Percentiles rank a stretch among this genome's conserved stretches.
phyloP scores from a whole-genome alignment of 805 yeast species.

The Tetrapisispora namnaoensis region DNA sequence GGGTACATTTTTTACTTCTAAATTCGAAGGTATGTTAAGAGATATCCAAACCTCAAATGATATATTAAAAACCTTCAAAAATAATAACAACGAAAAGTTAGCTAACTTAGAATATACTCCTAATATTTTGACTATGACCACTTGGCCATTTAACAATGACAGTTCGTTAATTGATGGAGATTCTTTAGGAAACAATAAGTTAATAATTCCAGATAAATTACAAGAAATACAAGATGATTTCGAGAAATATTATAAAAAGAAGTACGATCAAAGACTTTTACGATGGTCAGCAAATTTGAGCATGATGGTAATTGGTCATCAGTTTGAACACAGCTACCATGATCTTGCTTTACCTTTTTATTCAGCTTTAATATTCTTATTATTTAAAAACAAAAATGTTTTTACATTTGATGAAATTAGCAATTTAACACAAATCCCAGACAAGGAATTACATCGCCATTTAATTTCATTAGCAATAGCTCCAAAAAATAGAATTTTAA shows the following conservation, averaged over 20 bases:
- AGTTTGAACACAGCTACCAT: slow-evolving; percentile 59
- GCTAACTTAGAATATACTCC: slow-evolving; percentile 35
- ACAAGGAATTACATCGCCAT: slow-evolving; percentile 62
- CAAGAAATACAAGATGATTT: slow-evolving; percentile 36
- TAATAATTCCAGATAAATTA: slow-evolving; percentile 37
- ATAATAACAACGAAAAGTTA: slow-evolving; percentile 5
- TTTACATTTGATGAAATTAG: slow-evolving; percentile 54
- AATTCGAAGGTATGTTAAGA: slow-evolving; percentile 77
- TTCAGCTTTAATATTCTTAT: slow-evolving; percentile 66
- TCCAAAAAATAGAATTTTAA: slow-evolving; percentile 65
- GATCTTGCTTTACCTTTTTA: slow-evolving; percentile 73
- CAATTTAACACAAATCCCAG: slow-evolving; percentile 62
- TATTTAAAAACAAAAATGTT: slow-evolving; percentile 51
- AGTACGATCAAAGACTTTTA: slow-evolving; percentile 49
- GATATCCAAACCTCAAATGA: slow-evolving; percentile 59
- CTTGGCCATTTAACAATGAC: slow-evolving; percentile 54
- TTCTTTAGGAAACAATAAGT: slow-evolving; percentile 18
- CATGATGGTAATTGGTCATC: slow-evolving; percentile 65
- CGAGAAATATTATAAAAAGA: slow-evolving; percentile 40
- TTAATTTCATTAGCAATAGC: slow-evolving; percentile 79
- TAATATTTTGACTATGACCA: slow-evolving; percentile 48
- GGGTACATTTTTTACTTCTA: slow-evolving; percentile 70
- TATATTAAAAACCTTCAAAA: slow-evolving; percentile 6
- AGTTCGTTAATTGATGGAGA: slow-evolving; percentile 9
- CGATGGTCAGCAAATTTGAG: slow-evolving; percentile 82